phyloP scores from a whole-genome alignment of 257 asterid genomes.

The Apocynum venetum region DNA sequence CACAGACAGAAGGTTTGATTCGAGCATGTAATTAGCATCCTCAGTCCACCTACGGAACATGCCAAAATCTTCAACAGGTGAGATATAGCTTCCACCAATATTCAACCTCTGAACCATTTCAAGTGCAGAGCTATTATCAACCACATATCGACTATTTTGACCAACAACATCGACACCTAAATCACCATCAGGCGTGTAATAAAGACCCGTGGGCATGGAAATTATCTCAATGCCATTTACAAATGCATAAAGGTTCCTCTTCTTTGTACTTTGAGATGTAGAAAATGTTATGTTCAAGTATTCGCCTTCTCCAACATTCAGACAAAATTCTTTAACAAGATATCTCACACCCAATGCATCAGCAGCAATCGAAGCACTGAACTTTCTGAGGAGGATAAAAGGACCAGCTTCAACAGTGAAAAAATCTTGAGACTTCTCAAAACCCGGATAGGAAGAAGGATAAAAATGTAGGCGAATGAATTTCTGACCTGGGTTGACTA shows the following conservation, averaged over 20 bases:
- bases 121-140: slow-evolving; percentile 20
- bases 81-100: slow-evolving; percentile 14
- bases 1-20: slow-evolving; percentile 25
- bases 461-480: slow-evolving; percentile 25
- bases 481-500: slow-evolving; percentile 22
- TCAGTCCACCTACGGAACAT: slow-evolving; percentile 22
- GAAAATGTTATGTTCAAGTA: slow-evolving; percentile 29
- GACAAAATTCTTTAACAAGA: slow-evolving; percentile 46
- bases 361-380: slow-evolving; percentile 21
- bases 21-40: slow-evolving; percentile 42
- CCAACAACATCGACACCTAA: slow-evolving; percentile 24
- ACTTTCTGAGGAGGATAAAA: slow-evolving; percentile 18
- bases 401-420: slow-evolving; percentile 25
- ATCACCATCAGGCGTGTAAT: slow-evolving; percentile 43
- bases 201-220: slow-evolving; percentile 32
- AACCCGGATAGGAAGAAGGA: slow-evolving; percentile 18
- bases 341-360: slow-evolving; percentile 12
- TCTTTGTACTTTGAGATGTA: slow-evolving; percentile 16
- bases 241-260: slow-evolving; percentile 2
- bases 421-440: slow-evolving; percentile 12
- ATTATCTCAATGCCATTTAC: slow-evolving; percentile 46
- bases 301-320: slow-evolving; percentile 24
- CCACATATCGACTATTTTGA: not conserved
- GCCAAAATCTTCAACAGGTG: slow-evolving; percentile 20
- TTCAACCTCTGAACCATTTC: slow-evolving; percentile 16